These are phyloP conservation scores for Thermothielavioides terrestris DNA, from an alignment of 495 filamentous ascomycete species.

Conservation along the genomic window DNA sequence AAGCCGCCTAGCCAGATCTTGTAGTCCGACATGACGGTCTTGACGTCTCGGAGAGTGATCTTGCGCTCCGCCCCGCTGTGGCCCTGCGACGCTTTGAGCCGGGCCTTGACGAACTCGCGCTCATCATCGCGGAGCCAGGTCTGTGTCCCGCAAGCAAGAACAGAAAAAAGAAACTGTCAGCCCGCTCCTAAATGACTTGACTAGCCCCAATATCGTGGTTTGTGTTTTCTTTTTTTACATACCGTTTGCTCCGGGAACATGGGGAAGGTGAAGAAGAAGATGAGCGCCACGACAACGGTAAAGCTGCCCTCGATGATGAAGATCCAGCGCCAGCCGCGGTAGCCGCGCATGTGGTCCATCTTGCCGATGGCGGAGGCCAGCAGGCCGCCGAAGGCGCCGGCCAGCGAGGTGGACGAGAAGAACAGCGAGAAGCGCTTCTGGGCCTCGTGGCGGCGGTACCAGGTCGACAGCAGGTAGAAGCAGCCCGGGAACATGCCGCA, in stretches of 20 bases:
- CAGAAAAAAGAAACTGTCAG: no score
- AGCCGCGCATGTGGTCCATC: constrained; percentile 61
- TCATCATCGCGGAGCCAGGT: constrained; percentile 67
- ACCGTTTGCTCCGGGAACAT: constrained; percentile 48
- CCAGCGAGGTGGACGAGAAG: constrained; percentile 68
- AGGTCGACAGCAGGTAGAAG: constrained; percentile 71
- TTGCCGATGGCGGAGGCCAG: constrained; percentile 78
- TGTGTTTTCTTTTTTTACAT: constrained; percentile 5
- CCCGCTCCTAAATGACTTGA: no score
- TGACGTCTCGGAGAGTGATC: constrained; percentile 55
- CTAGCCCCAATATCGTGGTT: no score
- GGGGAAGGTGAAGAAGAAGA: constrained; percentile 74
- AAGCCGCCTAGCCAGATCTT: constrained; percentile 65
- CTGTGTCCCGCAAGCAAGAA: background rate
- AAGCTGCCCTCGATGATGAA: constrained; percentile 65
- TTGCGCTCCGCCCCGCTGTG: constrained; percentile 56
- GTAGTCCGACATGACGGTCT: constrained; percentile 67
- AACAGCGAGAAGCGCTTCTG: constrained; percentile 88
- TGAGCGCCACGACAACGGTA: constrained; percentile 60
- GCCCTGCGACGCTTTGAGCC: constrained; percentile 68
- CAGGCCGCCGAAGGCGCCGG: constrained; percentile 80
- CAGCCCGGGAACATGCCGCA: constrained; percentile 87
- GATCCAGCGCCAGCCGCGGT: constrained; percentile 82
- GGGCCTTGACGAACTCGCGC: constrained; percentile 59
- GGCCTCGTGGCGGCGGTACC: constrained; percentile 81